Percentiles rank a stretch among this genome's conserved stretches.
Conservation (phyloP, 257 asterid species). For the Fraxinus excelsior region DNA sequence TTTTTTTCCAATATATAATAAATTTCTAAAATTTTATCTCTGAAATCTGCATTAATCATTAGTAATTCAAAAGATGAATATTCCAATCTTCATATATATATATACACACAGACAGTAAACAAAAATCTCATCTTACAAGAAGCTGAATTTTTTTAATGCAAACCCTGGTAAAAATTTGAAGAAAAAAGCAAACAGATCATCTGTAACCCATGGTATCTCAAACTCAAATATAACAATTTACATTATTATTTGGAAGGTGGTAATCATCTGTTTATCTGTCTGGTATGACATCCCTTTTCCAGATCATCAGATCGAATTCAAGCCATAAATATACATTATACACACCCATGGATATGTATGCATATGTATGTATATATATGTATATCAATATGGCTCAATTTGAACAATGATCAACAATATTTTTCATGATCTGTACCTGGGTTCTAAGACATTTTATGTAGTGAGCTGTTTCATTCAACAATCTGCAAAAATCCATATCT, state of each 20-base stretch:
- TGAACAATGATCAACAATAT: constrained; percentile 46
- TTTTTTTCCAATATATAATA: not conserved
- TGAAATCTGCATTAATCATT: not conserved
- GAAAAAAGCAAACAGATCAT: not conserved
- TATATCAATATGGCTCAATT: constrained; percentile 10
- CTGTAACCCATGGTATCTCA: constrained; percentile 16
- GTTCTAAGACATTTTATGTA: constrained; percentile 68
- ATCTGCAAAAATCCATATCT: constrained; percentile 48
- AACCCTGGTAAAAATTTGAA: not conserved
- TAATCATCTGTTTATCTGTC: not conserved
- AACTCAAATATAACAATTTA: not conserved
- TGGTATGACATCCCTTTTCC: not conserved
- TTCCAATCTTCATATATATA: not conserved
- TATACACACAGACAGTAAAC: not conserved
- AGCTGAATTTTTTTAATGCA: not conserved
- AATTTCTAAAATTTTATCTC: not conserved
- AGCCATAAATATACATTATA: not conserved
- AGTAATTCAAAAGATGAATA: not conserved
- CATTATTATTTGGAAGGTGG: not conserved
- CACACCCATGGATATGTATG: not conserved
- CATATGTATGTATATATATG: not conserved
- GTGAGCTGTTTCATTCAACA: constrained; percentile 73
- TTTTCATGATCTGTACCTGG: constrained; percentile 79
- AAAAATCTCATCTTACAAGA: not conserved
- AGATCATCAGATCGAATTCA: not conserved